Evolutionary conservation across 768 basidiomycete genomes (phyloP), one percentile per base, ranked within the genome.

Genomic region (Phlebiopsis flavidoalba): DNA sequence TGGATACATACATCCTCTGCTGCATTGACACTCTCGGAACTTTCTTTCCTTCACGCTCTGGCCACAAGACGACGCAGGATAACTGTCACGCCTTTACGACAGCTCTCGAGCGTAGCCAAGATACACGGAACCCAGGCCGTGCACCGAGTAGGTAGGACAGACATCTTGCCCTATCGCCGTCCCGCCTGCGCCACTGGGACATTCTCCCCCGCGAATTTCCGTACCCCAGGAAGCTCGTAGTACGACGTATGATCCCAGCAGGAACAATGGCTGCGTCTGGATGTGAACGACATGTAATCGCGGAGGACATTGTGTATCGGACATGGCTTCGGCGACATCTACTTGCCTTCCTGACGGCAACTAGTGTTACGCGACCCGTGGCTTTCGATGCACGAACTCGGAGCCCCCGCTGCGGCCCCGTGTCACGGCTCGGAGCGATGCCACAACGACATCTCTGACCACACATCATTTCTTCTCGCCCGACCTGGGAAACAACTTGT

Each of bases 251-350:
- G 14, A 75, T n/a, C n/a, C n/a, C 79, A 46, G 86, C 89, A 67
- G 89, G 88, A 8, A 90, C 89, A n/a, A 37, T 91, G 88, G 88
- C 73, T 90, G 57, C 79, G 87, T 11, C 79, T 90, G 33, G 88
- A 89, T 66, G 87, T 89, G 1, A 83, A 88, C 86, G n/a, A 72
- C 74, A n/a, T n/a, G n/a, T 57, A 79, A 81, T 2, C n/a, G n/a
- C n/a, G 87, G 88, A 12, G n/a, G 88, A 90, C 64, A 80, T 90
- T 49, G 78, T 89, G 7, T 90, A 89, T 58, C n/a, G n/a, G 88
- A 88, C 69, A 87, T 90, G 81, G n/a, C n/a, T 71, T 85, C 7
- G 88, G 89, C 2, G 87, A 91, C 67, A 68, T 90, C 31, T 90
- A 88, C 70, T n/a, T 90, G 89, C 65, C 75, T 91, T 49, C 80